Evolutionary conservation across 371 early-diverging fungal genomes (phyloP).

Genomic region (Rhizomucor miehei): DNA sequence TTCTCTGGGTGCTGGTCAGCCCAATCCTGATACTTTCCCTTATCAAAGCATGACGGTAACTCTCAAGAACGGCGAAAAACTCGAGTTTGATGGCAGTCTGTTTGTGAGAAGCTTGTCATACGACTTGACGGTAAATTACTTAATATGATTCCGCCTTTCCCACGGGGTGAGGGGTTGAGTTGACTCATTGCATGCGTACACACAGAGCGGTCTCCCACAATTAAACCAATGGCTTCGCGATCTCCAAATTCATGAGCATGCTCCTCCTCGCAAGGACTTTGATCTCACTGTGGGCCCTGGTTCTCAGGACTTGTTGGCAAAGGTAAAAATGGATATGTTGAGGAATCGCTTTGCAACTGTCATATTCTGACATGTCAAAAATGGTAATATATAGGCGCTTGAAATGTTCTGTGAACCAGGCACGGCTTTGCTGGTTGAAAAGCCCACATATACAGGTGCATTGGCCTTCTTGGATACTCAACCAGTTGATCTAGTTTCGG

Average conservation of each 20-base stretch:
- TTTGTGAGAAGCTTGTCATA: slow-evolving; percentile 52
- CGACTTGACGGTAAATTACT: slow-evolving; percentile 47
- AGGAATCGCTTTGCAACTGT: too few species aligned
- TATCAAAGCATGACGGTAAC: slow-evolving; percentile 60
- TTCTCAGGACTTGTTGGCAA: slow-evolving; percentile 74
- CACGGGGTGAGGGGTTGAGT: too few species aligned
- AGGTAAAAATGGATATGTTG: slow-evolving; percentile 19
- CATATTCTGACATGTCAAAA: too few species aligned
- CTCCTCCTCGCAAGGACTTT: slow-evolving; percentile 50
- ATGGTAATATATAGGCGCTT: slow-evolving; percentile 45
- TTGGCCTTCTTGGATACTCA: slow-evolving; percentile 70
- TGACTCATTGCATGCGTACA: too few species aligned
- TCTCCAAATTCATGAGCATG: slow-evolving; percentile 61
- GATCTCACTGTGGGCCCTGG: slow-evolving; percentile 75
- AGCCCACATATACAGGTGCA: slow-evolving; percentile 75
- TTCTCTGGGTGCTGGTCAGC: slow-evolving; percentile 72
- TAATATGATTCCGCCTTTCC: too few species aligned
- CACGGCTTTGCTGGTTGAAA: slow-evolving; percentile 66
- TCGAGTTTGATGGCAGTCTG: slow-evolving; percentile 42
- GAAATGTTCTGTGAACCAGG: slow-evolving; percentile 69
- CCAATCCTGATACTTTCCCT: slow-evolving; percentile 71
- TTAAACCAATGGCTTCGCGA: slow-evolving; percentile 62
- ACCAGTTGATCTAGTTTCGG: slow-evolving; percentile 61
- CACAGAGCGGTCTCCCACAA: slow-evolving; percentile 52
- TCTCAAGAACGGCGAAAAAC: slow-evolving; percentile 57